Percentiles rank a stretch among this genome's conserved stretches.
Conservation (phyloP, 371 early-diverging fungal genomes). For the Chytridium lagenaria region DNA sequence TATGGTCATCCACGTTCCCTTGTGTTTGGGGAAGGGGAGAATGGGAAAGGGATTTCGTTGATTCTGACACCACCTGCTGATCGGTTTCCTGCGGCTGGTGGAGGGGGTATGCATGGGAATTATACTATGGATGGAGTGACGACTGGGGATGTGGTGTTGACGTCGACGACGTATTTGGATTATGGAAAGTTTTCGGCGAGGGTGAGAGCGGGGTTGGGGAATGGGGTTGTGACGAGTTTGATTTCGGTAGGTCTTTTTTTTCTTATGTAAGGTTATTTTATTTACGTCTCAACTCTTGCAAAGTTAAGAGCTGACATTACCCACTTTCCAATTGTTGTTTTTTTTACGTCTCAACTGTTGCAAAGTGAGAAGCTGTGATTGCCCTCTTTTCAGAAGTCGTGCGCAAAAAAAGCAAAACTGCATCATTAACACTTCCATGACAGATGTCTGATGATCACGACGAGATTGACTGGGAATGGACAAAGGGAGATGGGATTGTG, state of each 20-base stretch:
- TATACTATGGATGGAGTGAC: neutral
- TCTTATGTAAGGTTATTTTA: neutral
- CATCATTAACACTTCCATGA: too few relatives aligned
- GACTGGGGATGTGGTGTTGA: constrained; percentile 3
- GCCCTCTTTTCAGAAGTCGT: too few relatives aligned
- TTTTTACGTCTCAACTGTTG: too few relatives aligned
- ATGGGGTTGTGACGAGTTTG: neutral
- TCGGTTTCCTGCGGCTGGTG: neutral
- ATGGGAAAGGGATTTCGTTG: constrained; percentile 2
- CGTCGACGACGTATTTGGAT: constrained; percentile 5
- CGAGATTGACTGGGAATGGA: constrained; percentile 14
- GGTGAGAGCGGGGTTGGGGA: constrained; percentile 3
- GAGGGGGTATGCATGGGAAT: neutral
- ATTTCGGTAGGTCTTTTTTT: neutral
- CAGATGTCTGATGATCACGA: constrained; percentile 5
- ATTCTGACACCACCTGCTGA: neutral
- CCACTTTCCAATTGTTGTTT: too few relatives aligned
- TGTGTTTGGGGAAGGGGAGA: neutral
- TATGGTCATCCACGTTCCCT: neutral
- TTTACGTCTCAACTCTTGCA: neutral
- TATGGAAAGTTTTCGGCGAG: constrained; percentile 15
- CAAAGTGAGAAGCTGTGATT: too few relatives aligned
- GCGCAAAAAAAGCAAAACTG: too few relatives aligned
- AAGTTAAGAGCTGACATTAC: too few relatives aligned
- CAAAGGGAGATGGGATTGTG: neutral